These are phyloP conservation scores for Trypethelium eluteriae DNA, from an alignment of 495 filamentous ascomycete species.

Conservation along the genomic window DNA sequence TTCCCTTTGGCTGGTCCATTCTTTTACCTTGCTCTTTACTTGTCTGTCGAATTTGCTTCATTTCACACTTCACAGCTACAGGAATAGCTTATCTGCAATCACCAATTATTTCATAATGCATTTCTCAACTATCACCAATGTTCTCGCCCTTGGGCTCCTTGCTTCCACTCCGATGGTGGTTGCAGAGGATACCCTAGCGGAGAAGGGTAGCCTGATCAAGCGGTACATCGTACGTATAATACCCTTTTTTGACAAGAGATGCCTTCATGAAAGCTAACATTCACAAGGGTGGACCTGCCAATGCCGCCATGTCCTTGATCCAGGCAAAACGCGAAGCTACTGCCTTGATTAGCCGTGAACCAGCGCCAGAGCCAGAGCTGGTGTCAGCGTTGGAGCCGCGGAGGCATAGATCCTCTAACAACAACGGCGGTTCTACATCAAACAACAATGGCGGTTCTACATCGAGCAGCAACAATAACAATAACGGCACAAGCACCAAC, in stretches of 20 bases:
- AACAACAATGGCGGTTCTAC: too few species aligned
- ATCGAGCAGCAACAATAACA: too few species aligned
- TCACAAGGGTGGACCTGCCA: conserved; percentile 1
- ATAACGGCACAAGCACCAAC: neutral
- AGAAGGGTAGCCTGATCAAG: neutral
- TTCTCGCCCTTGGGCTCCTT: conserved; percentile 1
- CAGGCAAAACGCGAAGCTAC: neutral
- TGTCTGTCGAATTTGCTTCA: neutral
- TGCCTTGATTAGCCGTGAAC: neutral
- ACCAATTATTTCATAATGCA: neutral
- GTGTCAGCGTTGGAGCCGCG: too few species aligned
- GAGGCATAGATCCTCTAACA: too few species aligned
- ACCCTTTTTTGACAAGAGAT: neutral
- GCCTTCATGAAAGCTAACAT: neutral
- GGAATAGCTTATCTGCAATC: conserved; percentile 3
- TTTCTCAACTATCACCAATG: conserved; percentile 5
- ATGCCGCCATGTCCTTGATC: neutral
- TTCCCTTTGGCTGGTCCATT: conserved; percentile 11
- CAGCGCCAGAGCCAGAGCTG: neutral
- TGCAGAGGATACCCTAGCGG: neutral
- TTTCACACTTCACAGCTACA: neutral
- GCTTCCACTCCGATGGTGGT: conserved; percentile 2
- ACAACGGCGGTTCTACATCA: too few species aligned
- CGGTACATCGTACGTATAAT: neutral
- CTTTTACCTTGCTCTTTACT: neutral